Evolutionary conservation across 2,329 filamentous ascomycete genomes (phyloP), one percentile per base, ranked within the genome.

Genomic region (Xylaria sp.): DNA sequence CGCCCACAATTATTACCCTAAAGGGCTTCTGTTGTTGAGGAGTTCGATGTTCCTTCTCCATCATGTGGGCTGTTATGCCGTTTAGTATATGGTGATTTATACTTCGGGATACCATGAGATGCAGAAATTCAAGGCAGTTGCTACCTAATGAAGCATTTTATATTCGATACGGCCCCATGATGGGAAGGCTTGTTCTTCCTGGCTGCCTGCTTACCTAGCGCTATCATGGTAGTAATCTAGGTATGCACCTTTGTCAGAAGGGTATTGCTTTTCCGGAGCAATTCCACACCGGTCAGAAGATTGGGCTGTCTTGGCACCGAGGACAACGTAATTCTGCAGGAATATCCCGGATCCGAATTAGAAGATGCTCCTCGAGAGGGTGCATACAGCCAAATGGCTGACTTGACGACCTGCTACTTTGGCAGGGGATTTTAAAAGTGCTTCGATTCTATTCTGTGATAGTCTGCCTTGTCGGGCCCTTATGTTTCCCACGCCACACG

Each of bases 1-100:
- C 75, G 60, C 75, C 75, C 0, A 74, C 72, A 51, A 76, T 65
- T n/a, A 76, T 65, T 34, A 72, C 72, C 53, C 72, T 71, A 56
- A 76, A 76, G 2, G 68, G 72, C 3, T n/a, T 34, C 45, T 64
- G 45, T 4, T 34, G 45, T 24, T 51, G 12, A 11, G 24, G 17
- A 24, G 4, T 7, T 59, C 48, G 45, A 11, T 51, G 57, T 19
- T 34, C 27, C 17, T 60, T 60, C n/a, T 51, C 57, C 57, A 60
- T 60, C 11, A 17, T 51, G 45, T 3, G 4, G 4, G 12, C 11
- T 14, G 39, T 14, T 42, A 5, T 5, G 11, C 14, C 4, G 17
- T 42, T 5, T 42, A 14, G 4, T 17, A 42, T 42, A 39, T 39
- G 7, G 6, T 39, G 36, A 39, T 9, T 39, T 39, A 39, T 39